Conservation (phyloP, 1,284 basidiomycete genomes). For the Cryptococcus wingfieldii region DNA sequence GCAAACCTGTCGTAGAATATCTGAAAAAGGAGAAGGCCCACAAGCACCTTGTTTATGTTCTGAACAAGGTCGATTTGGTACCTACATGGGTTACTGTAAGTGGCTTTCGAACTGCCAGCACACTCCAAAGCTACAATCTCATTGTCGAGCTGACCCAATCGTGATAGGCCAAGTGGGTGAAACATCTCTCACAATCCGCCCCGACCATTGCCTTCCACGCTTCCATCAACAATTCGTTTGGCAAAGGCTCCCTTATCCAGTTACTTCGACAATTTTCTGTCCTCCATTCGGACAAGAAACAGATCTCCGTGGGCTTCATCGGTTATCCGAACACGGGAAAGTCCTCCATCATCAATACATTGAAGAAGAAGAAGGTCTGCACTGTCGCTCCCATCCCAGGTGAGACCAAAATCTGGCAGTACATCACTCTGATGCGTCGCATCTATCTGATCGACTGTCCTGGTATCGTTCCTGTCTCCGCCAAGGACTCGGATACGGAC, state of each 20-base stretch:
- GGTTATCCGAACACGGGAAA: conserved; percentile 99
- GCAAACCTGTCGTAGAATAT: conserved; percentile 90
- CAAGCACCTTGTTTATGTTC: conserved; percentile 92
- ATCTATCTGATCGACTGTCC: conserved; percentile 99
- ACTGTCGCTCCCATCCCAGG: conserved; percentile 94
- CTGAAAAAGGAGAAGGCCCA: conserved; percentile 94
- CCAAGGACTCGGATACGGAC: conserved; percentile 82
- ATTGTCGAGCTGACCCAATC: conserved; percentile 8
- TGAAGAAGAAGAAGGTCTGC: conserved; percentile 98
- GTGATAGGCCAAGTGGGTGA: conserved; percentile 88
- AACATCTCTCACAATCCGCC: conserved; percentile 88
- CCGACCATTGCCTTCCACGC: conserved; percentile 98
- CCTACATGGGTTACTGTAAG: conserved; percentile 98
- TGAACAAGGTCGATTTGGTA: conserved; percentile 98
- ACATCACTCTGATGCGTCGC: conserved; percentile 89
- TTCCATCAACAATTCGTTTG: conserved; percentile 97
- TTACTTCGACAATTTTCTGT: conserved; percentile 94
- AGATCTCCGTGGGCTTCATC: conserved; percentile 96
- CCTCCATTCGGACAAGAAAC: conserved; percentile 97
- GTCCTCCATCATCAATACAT: conserved; percentile 94
- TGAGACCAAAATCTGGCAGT: conserved; percentile 99
- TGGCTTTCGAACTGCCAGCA: conserved; percentile 20
- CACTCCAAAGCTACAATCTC: no score
- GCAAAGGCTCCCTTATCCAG: conserved; percentile 96
- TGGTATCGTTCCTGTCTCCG: conserved; percentile 91